Evolutionary conservation across 2,329 filamentous ascomycete species (phyloP).

Genomic region (Fusarium burgessii): DNA sequence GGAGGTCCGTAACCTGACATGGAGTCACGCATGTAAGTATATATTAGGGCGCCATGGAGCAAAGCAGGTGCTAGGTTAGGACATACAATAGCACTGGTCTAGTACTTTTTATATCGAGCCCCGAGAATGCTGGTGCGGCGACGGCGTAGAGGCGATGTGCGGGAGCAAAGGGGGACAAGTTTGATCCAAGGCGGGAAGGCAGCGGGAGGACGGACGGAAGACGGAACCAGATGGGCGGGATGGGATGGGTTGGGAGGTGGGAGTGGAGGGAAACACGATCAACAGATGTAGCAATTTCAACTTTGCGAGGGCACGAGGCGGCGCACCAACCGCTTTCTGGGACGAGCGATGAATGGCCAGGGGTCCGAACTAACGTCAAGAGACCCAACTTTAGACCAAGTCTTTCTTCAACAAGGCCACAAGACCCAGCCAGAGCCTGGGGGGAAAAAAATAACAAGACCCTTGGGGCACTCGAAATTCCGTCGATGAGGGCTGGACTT

Average conservation of each 20-base stretch:
- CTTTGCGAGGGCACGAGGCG: constrained; percentile 40
- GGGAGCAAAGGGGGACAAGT: constrained; percentile 44
- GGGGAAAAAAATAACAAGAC: constrained; percentile 13
- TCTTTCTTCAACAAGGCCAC: constrained; percentile 12
- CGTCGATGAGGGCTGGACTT: constrained; percentile 34
- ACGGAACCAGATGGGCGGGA: constrained; percentile 42
- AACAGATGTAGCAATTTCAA: constrained; percentile 40
- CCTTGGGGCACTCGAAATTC: constrained; percentile 28
- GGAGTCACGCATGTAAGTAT: constrained; percentile 36
- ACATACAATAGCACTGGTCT: constrained; percentile 19
- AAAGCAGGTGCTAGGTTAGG: background rate
- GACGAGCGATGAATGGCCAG: constrained; percentile 33
- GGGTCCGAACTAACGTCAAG: constrained; percentile 19
- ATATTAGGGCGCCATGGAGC: constrained; percentile 27
- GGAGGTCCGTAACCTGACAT: too few species aligned
- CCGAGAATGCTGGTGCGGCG: constrained; percentile 38
- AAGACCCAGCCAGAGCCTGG: constrained; percentile 7
- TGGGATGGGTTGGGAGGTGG: constrained; percentile 34
- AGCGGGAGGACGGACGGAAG: constrained; percentile 43
- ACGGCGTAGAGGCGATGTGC: constrained; percentile 42
- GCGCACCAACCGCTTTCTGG: constrained; percentile 38
- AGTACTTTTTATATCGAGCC: constrained; percentile 22
- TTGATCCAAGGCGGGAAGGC: constrained; percentile 43
- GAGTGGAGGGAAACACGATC: constrained; percentile 40
- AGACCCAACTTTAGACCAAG: constrained; percentile 14